Evolutionary conservation across 352 stramenopile genomes (phyloP), one percentile per base, ranked within the genome.

Genomic region (Pythium vanterpoolii): DNA sequence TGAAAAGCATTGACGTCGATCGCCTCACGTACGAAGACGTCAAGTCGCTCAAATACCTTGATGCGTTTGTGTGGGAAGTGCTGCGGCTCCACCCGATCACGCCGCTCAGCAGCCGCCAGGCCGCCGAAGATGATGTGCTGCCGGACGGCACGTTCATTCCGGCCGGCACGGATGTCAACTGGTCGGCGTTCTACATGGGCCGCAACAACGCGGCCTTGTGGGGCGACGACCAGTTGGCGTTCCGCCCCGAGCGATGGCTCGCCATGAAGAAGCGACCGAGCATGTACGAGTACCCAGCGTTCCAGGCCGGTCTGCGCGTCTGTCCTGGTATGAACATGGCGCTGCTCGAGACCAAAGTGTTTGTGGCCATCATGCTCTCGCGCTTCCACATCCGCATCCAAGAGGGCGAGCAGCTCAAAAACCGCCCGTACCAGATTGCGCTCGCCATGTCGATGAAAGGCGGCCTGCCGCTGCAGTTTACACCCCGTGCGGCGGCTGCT

Each of bases 321-420:
- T 94, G 86, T 46, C 46, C 88, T 4, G 82, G 83, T 11, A 87
- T 85, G 77, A 83, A 79, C 55, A 87, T 90, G 71, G 77, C 80
- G 1, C 26, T 90, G 14, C 51, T 90, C 19, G 78, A 90, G 47
- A 58, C 73, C 44, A 87, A 86, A 51, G 61, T 86, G 40, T 88
- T 86, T 28, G 47, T 78, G 7, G 74, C 72, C 16, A 71, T 74
- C 7, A 68, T 81, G 21, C 40, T 88, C 6, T 56, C 56, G 18
- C 56, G 68, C 21, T 83, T 78, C 39, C 54, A 73, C 38, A 56
- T 88, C 16, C 39, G 52, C 14, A 86, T 88, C 51, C 61, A 67
- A 21, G 60, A 71, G 1, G 67, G 61, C 26, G 65, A 82, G 51
- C 56, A 67, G 14, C 19, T 60, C 8, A 42, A 73, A 5, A 68